Conservation (phyloP, 441 rosid species). For the Pelargonium exstipulatum region DNA sequence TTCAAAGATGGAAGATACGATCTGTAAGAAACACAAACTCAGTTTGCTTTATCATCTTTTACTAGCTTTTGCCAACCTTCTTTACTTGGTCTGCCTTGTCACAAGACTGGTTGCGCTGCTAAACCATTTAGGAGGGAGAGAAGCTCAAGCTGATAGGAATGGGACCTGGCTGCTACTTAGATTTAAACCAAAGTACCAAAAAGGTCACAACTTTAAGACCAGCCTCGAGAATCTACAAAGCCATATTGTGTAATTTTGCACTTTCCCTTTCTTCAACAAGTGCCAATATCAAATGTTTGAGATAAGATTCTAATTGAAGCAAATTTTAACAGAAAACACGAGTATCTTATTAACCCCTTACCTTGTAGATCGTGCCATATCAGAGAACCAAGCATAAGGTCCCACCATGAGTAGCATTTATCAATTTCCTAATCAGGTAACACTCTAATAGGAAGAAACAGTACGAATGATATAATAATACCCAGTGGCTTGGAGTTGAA, state of each 20-base stretch:
- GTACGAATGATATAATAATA: not conserved
- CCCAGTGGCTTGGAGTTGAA: constrained; percentile 1
- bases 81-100: constrained; percentile 17
- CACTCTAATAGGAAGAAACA: not conserved
- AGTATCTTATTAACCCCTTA: constrained; percentile 16
- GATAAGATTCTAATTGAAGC: constrained; percentile 14
- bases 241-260: constrained; percentile 13
- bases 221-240: constrained; percentile 37
- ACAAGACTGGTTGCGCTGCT: not conserved
- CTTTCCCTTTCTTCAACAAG: constrained; percentile 4
- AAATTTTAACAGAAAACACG: constrained; percentile 9
- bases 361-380: constrained; percentile 26
- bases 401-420: not conserved
- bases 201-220: constrained; percentile 35
- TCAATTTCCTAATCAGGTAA: constrained; percentile 9
- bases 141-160: constrained; percentile 7
- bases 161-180: constrained; percentile 12
- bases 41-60: constrained; percentile 26
- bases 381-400: constrained; percentile 12
- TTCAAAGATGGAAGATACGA: constrained; percentile 18
- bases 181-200: constrained; percentile 24
- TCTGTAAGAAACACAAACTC: constrained; percentile 11
- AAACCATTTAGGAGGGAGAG: constrained; percentile 4
- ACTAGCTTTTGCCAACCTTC: constrained; percentile 27
- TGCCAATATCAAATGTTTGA: constrained; percentile 6